Evolutionary conservation across 2,329 filamentous ascomycete species (phyloP), one percentile per base, ranked within the genome.

Genomic region (Orbilia ellipsospora): DNA sequence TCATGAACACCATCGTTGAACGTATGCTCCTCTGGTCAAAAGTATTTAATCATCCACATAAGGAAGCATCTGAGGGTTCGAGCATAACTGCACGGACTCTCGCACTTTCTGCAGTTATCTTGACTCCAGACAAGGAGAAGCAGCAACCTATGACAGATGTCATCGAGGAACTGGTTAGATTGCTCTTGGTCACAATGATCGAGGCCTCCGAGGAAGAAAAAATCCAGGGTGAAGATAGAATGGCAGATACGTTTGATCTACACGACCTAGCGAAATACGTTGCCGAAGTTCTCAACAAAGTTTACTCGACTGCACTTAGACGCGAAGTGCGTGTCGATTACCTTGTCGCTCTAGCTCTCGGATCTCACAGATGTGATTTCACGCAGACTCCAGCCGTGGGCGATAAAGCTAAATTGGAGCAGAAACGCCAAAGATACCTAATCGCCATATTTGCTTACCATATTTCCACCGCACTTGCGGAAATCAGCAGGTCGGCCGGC

Each of bases 401-500:
- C n/a, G 72, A 69, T 42, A 75, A 69, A 44, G 16, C 36, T 4
- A 69, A 65, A 10, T 36, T 75, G 23, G 52, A 69, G 18, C 72
- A 75, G 51, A 75, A 75, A 18, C 72, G 72, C 18, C 72, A 75
- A 56, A 60, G 42, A 16, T 75, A 75, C 59, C 31, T 75, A 8
- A 16, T 75, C 3, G 72, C 72, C 4, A 75, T 68, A 13, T 75
- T 69, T 23, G 64, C 72, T 12, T 69, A 75, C 18, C 59, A 75
- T 23, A 52, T 75, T 3, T 59, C 72, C 3, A 75, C 64, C 13
- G 44, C 57, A 28, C 56, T 75, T 12, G 72, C 72, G 10, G 72
- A 75, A 42, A 60, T 59, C 1, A 75, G 64, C 54, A 75, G 69
- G 44, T 69, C 72, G 7, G 54, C 64, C 13, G 36, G 64, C 1